Evolutionary conservation across 2,329 filamentous ascomycete genomes (phyloP).

Genomic region (Xylariaceae sp.): DNA sequence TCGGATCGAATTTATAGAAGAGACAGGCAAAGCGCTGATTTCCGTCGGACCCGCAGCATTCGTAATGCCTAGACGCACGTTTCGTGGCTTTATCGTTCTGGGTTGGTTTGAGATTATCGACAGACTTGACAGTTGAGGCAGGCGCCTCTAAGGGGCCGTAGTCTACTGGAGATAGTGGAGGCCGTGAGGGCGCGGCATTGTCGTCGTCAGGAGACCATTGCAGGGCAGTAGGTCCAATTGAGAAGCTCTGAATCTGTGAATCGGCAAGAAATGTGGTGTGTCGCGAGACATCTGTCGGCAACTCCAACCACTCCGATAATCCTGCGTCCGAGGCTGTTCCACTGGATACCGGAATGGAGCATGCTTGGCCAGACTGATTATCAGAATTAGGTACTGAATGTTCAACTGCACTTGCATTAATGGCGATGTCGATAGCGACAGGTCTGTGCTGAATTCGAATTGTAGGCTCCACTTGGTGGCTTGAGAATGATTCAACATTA

Average conservation of each 20-base stretch:
- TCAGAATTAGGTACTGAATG: background rate
- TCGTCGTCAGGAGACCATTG: background rate
- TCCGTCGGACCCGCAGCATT: background rate
- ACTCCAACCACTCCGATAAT: background rate
- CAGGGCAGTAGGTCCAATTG: background rate
- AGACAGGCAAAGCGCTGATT: slow-evolving; percentile 12
- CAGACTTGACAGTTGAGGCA: background rate
- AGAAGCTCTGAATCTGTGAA: background rate
- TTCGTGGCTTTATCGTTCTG: background rate
- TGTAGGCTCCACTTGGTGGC: background rate
- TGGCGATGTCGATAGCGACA: background rate
- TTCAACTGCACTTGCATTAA: background rate
- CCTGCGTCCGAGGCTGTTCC: background rate
- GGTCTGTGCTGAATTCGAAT: background rate
- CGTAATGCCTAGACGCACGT: background rate
- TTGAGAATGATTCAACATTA: background rate
- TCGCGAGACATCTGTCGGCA: background rate
- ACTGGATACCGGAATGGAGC: background rate
- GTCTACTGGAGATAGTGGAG: background rate
- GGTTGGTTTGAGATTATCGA: background rate
- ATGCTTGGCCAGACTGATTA: background rate
- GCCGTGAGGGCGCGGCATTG: background rate
- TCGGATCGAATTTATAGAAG: slow-evolving; percentile 17
- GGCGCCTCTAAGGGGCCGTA: background rate
- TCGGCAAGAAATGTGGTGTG: background rate